Conservation (phyloP, 192 early-diverging fungal genomes). For the Rhizophagus prolifer region DNA sequence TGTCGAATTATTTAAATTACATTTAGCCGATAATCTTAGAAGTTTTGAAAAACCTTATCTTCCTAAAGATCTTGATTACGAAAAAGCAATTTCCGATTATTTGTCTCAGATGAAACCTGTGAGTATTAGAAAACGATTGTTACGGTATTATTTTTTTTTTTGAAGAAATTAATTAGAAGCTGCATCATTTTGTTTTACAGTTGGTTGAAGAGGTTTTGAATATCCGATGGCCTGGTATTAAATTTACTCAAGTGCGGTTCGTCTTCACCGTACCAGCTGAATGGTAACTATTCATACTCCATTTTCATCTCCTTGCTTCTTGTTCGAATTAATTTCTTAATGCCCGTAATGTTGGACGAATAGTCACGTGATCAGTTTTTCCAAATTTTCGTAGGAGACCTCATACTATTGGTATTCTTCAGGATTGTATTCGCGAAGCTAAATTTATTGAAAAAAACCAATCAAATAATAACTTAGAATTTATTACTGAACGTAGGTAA, state of each 20-base stretch:
- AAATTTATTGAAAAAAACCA: not conserved
- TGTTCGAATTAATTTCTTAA: too few species aligned
- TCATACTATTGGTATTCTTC: constrained; percentile 1
- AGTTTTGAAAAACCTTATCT: not conserved
- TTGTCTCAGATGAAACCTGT: not conserved
- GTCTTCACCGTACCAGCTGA: constrained; percentile 15
- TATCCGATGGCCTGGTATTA: not conserved
- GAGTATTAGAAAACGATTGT: not conserved
- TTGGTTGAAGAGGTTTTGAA: not conserved
- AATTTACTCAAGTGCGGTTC: not conserved
- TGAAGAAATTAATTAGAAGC: not conserved
- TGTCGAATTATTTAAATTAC: constrained; percentile 22
- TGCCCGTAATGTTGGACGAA: too few species aligned
- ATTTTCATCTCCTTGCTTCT: too few species aligned
- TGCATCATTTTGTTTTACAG: not conserved
- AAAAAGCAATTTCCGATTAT: constrained; percentile 16
- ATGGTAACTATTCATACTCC: not conserved
- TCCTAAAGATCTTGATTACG: not conserved
- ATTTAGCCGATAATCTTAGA: not conserved
- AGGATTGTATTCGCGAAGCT: not conserved
- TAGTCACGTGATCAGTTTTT: too few species aligned
- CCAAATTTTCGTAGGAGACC: not conserved
- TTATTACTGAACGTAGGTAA: constrained; percentile 18
- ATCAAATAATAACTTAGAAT: constrained; percentile 6
- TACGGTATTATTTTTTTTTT: not conserved